These are phyloP conservation scores for Lactarius hengduanensis DNA, from an alignment of 768 basidiomycete species.

Conservation along the genomic window DNA sequence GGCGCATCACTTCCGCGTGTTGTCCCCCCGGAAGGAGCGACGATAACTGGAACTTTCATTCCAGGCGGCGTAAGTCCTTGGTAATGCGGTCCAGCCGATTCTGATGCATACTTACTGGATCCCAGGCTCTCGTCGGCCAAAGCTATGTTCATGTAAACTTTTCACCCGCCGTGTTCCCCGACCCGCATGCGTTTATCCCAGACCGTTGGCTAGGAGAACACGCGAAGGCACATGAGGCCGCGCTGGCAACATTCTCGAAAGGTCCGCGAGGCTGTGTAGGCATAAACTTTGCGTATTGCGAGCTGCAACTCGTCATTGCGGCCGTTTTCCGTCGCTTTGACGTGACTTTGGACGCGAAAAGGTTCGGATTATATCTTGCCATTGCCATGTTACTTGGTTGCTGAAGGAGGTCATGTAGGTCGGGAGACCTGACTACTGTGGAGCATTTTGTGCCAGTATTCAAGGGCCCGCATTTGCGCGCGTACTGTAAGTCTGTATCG, in stretches of 20 bases:
- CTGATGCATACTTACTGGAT: not conserved
- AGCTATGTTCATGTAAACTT: not conserved
- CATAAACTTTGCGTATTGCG: constrained; percentile 3
- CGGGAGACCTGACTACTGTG: not conserved
- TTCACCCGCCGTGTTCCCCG: not conserved
- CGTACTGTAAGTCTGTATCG: not conserved
- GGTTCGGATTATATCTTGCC: not conserved
- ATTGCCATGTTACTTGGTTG: too few species aligned
- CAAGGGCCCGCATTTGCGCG: too few species aligned
- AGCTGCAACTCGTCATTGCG: not conserved
- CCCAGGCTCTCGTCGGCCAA: not conserved
- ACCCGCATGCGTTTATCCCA: not conserved
- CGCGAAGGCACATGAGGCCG: too few species aligned
- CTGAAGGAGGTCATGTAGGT: not conserved
- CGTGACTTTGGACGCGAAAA: not conserved
- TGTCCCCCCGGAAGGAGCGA: constrained; percentile 5
- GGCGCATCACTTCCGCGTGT: constrained; percentile 17
- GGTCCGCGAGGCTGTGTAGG: not conserved
- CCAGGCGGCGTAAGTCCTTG: not conserved
- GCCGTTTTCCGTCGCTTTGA: not conserved
- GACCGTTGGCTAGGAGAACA: too few species aligned
- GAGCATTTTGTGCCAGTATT: not conserved
- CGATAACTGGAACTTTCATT: constrained; percentile 9
- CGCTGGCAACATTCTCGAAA: not conserved
- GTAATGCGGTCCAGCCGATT: not conserved